Evolutionary conservation across 306 rosid species (phyloP).

Genomic region (Cucurbita argyrosperma): DNA sequence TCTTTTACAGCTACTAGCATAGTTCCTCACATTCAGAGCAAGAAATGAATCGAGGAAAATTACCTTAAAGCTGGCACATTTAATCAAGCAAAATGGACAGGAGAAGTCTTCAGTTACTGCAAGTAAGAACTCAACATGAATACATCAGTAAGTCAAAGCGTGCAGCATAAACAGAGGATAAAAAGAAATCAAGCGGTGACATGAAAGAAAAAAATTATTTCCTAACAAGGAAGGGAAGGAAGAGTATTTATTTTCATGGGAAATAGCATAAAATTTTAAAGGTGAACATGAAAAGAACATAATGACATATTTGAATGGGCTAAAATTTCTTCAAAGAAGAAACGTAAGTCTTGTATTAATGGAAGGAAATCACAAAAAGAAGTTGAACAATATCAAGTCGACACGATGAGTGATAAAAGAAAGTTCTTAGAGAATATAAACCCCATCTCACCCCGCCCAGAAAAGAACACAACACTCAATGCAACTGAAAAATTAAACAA

Average conservation of each 20-base stretch:
- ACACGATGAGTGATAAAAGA: background rate
- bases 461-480: background rate
- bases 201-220: background rate
- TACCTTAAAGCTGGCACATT: constrained; percentile 76
- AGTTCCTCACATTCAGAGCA: constrained; percentile 1
- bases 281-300: background rate
- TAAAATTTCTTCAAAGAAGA: background rate
- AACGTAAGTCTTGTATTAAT: background rate
- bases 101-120: constrained; percentile 72
- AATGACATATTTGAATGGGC: background rate
- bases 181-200: background rate
- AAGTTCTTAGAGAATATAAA: background rate
- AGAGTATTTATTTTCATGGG: background rate
- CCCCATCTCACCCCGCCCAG: background rate
- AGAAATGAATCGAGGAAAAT: background rate
- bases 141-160: background rate
- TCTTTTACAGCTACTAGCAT: constrained; percentile 8
- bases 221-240: background rate
- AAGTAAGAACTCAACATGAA: constrained; percentile 7
- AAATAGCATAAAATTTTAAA: background rate
- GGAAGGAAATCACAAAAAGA: background rate
- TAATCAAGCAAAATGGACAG: constrained; percentile 70
- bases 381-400: background rate
- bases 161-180: background rate
- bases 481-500: background rate